Evolutionary conservation across 148 eudicot genomes (phyloP).

Genomic region (Spergularia marina): DNA sequence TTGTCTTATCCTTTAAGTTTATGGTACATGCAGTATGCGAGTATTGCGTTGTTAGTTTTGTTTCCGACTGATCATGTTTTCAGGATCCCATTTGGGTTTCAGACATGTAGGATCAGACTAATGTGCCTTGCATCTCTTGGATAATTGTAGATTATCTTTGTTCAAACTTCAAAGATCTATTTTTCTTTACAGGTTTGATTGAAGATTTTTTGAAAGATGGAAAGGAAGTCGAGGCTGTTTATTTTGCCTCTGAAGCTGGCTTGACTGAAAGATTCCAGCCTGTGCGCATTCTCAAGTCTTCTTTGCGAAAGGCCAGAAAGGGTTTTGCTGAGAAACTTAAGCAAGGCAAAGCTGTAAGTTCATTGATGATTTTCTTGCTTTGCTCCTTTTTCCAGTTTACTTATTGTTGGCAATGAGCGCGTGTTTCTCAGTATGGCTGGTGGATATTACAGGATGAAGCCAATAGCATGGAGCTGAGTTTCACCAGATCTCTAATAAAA

Average conservation of each 20-base stretch:
- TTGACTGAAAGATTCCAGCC: slow-evolving; percentile 51
- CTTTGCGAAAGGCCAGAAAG: slow-evolving; percentile 29
- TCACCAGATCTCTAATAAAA: slow-evolving; percentile 43
- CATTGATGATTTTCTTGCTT: neutral
- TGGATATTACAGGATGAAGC: slow-evolving; percentile 46
- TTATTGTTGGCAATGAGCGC: neutral
- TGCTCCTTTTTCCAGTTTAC: neutral
- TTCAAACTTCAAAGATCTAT: neutral
- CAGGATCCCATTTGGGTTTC: neutral
- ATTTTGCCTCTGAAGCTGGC: slow-evolving; percentile 50
- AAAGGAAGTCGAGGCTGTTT: slow-evolving; percentile 56
- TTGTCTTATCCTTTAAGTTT: no score
- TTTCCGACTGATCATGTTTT: neutral
- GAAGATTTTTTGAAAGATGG: slow-evolving; percentile 43
- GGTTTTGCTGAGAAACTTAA: slow-evolving; percentile 21
- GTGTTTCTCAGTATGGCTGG: neutral
- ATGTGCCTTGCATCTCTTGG: neutral
- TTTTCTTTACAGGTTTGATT: slow-evolving; percentile 36
- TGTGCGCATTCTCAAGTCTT: slow-evolving; percentile 38
- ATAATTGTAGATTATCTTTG: neutral
- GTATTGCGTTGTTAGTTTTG: no score
- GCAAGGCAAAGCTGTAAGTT: slow-evolving; percentile 35
- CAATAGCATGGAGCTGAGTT: slow-evolving; percentile 38
- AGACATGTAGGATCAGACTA: neutral
- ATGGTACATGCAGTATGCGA: no score